Conservation (phyloP, 2,329 filamentous ascomycete genomes). For the Penicillium rolfsii region DNA sequence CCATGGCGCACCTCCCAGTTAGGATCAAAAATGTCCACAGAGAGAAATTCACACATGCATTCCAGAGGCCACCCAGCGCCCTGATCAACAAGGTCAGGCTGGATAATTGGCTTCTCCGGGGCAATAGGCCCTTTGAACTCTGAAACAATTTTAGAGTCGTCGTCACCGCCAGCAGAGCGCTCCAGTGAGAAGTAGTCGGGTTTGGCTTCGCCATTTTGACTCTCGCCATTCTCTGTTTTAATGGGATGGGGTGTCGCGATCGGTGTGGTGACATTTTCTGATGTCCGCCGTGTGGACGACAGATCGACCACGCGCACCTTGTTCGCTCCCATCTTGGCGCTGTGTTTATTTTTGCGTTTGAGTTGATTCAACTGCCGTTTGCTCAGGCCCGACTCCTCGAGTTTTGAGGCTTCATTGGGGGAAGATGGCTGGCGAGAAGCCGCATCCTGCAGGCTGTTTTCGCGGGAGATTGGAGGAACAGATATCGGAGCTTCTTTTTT, state of each 20-base stretch:
- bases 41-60: constrained; percentile 88
- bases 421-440: constrained; percentile 49
- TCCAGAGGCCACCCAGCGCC: constrained; percentile 93
- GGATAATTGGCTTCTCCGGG: constrained; percentile 82
- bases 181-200: constrained; percentile 92
- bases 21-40: constrained; percentile 88
- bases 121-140: constrained; percentile 88
- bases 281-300: constrained; percentile 68
- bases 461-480: constrained; percentile 43
- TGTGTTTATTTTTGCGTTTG: constrained; percentile 90
- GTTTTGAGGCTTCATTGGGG: constrained; percentile 53
- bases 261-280: constrained; percentile 66
- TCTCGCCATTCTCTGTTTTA: constrained; percentile 63
- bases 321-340: constrained; percentile 83
- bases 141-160: constrained; percentile 88
- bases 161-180: constrained; percentile 74
- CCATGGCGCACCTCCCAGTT: constrained; percentile 96
- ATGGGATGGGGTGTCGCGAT: constrained; percentile 58
- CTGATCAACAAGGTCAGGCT: constrained; percentile 74
- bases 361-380: constrained; percentile 92
- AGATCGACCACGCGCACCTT: constrained; percentile 91
- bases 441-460: constrained; percentile 51
- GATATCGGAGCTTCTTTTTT: constrained; percentile 57
- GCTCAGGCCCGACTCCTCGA: constrained; percentile 75
- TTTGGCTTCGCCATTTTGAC: constrained; percentile 64